A percentile compares a stretch with the other conserved stretches of the same genome.
These are phyloP conservation scores for Cordyceps fumosorosea DNA, from an alignment of 2,329 filamentous ascomycete genomes.

Conservation along the genomic window DNA sequence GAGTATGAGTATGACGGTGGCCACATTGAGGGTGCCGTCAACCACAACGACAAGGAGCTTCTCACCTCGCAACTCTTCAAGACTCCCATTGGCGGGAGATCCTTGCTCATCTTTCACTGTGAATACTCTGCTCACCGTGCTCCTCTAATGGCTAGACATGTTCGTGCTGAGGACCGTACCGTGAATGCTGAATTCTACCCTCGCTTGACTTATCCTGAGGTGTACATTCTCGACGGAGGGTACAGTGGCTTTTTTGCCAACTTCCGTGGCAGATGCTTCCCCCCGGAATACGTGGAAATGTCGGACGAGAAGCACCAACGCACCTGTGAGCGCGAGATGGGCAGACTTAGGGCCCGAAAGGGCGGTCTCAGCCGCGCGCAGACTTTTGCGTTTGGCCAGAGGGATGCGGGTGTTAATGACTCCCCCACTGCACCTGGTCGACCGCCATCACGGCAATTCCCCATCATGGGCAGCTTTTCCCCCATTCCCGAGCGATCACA, in stretches of 20 bases:
- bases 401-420: constrained; percentile 47
- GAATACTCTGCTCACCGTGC: constrained; percentile 97
- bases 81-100: constrained; percentile 58
- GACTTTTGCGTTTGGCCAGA: constrained; percentile 90
- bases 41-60: constrained; percentile 94
- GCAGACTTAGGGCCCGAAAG: constrained; percentile 82
- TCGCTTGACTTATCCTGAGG: constrained; percentile 84
- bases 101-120: constrained; percentile 89
- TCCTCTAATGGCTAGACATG: constrained; percentile 89
- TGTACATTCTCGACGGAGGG: constrained; percentile 94
- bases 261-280: constrained; percentile 75
- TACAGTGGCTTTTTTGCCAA: constrained; percentile 89
- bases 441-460: constrained; percentile 31
- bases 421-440: constrained; percentile 53
- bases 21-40: constrained; percentile 87
- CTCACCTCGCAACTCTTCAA: constrained; percentile 74
- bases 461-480: constrained; percentile 35
- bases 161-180: constrained; percentile 81
- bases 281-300: constrained; percentile 97
- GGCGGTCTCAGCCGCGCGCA: constrained; percentile 83
- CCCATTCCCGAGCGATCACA: constrained; percentile 45
- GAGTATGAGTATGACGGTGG: constrained; percentile 98
- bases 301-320: constrained; percentile 82
- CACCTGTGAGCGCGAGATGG: constrained; percentile 91
- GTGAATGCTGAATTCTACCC: constrained; percentile 84